These are phyloP conservation scores for Mycena chlorophos DNA, from an alignment of 768 basidiomycete species.

Conservation along the genomic window DNA sequence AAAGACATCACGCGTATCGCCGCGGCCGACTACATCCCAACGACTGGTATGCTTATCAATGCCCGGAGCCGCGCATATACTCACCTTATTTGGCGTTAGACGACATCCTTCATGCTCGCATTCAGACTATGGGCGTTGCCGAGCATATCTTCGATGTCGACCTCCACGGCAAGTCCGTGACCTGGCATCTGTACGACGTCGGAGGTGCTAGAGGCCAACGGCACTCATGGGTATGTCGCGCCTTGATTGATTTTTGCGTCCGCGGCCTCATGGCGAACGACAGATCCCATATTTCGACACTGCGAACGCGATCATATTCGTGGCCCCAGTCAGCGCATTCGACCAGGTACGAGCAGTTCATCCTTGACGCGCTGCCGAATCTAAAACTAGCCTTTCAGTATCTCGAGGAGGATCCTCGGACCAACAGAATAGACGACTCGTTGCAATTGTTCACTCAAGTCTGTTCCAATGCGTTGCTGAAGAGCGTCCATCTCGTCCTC, in stretches of 20 bases:
- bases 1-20: conserved; percentile 73
- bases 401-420: conserved; percentile 82
- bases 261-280: conserved; percentile 5
- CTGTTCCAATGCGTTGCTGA: conserved; percentile 77
- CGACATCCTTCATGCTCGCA: conserved; percentile 85
- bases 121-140: conserved; percentile 87
- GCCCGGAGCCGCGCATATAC: conserved; percentile 28
- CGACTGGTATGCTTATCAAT: conserved; percentile 57
- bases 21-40: conserved; percentile 67
- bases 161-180: conserved; percentile 73
- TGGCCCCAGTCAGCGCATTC: conserved; percentile 77
- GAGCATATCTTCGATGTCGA: conserved; percentile 84
- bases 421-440: conserved; percentile 85
- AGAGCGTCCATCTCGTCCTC: conserved; percentile 61
- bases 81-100: conserved; percentile 45
- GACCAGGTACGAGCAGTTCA: conserved; percentile 52
- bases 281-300: conserved; percentile 63
- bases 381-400: conserved; percentile 52
- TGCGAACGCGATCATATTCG: conserved; percentile 78
- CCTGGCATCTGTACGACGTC: conserved; percentile 74
- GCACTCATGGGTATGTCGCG: conserved; percentile 61
- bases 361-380: conserved; percentile 3
- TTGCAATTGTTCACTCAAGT: conserved; percentile 86
- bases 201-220: conserved; percentile 72
- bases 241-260: not conserved